phyloP scores from a whole-genome alignment of 352 stramenopile genomes.

The Thraustotheca clavata region DNA sequence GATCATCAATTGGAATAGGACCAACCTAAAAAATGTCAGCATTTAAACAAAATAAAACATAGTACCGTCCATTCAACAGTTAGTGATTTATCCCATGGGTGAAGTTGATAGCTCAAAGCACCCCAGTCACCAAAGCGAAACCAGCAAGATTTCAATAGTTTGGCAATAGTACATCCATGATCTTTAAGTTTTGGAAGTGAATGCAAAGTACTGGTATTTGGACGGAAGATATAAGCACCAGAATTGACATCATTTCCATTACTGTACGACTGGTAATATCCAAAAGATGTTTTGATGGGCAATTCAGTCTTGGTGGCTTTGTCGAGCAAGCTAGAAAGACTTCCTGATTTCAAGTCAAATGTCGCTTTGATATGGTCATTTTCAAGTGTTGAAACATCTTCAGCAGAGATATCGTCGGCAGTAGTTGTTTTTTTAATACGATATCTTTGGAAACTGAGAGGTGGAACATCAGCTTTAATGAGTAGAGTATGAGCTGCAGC shows the following conservation, averaged over 20 bases:
- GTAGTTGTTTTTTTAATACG: slow-evolving; percentile 26
- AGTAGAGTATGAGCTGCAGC: slow-evolving; percentile 51
- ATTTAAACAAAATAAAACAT: neutral
- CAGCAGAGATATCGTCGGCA: neutral
- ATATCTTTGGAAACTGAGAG: slow-evolving; percentile 41
- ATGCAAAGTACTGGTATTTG: slow-evolving; percentile 65
- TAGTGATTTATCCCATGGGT: slow-evolving; percentile 75
- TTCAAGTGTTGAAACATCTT: slow-evolving; percentile 40
- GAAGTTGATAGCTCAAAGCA: slow-evolving; percentile 85
- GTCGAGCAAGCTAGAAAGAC: slow-evolving; percentile 52
- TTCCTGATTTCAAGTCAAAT: slow-evolving; percentile 45
- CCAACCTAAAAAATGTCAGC: slow-evolving; percentile 27
- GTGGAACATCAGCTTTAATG: slow-evolving; percentile 50
- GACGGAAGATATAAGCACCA: slow-evolving; percentile 96
- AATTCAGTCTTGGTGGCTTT: slow-evolving; percentile 62
- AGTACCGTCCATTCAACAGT: slow-evolving; percentile 94
- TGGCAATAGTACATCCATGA: slow-evolving; percentile 26
- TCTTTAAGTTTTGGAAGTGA: slow-evolving; percentile 24
- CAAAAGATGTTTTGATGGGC: slow-evolving; percentile 35
- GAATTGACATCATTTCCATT: slow-evolving; percentile 60
- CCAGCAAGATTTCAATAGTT: slow-evolving; percentile 47
- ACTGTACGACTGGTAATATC: slow-evolving; percentile 63
- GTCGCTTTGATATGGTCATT: slow-evolving; percentile 48
- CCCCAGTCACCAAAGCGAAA: slow-evolving; percentile 84
- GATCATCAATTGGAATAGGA: slow-evolving; percentile 60